Evolutionary conservation across 1,284 basidiomycete genomes (phyloP).

Genomic region (Sporisorium scitamineum): DNA sequence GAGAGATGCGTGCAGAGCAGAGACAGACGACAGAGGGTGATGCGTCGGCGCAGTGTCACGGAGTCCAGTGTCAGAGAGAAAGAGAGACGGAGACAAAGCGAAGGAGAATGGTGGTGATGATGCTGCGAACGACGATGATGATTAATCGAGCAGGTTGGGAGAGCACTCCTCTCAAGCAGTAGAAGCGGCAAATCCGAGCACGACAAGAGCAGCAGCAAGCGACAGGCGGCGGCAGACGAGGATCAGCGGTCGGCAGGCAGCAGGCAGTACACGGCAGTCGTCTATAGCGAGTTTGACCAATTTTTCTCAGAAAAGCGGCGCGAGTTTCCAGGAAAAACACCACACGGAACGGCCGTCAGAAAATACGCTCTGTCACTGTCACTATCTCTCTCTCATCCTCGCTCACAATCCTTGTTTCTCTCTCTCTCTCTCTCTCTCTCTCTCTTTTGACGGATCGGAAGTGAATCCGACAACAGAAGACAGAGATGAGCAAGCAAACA

Average conservation of each 20-base stretch:
- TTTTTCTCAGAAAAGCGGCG: background rate
- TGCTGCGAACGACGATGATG: too few relatives aligned
- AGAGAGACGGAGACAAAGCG: background rate
- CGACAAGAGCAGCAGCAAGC: background rate
- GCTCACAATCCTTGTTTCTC: too few relatives aligned
- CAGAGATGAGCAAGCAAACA: too few relatives aligned
- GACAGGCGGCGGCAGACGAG: too few relatives aligned
- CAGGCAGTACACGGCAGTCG: background rate
- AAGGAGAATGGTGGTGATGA: background rate
- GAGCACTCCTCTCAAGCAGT: background rate
- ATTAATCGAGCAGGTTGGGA: background rate
- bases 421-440: background rate
- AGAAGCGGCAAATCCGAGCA: background rate
- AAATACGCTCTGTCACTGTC: background rate
- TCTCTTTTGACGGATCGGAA: background rate
- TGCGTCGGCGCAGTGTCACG: constrained; percentile 1
- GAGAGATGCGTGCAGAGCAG: background rate
- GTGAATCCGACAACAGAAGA: background rate
- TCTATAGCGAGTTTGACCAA: background rate
- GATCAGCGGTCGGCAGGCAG: background rate
- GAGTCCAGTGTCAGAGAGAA: background rate
- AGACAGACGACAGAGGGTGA: background rate
- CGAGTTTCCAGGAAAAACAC: background rate
- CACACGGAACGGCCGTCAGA: background rate
- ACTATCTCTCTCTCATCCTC: background rate